Percentiles rank a stretch among this genome's conserved stretches.
Conservation (phyloP, 140 eudicot species). For the Oenanthe javanica region DNA sequence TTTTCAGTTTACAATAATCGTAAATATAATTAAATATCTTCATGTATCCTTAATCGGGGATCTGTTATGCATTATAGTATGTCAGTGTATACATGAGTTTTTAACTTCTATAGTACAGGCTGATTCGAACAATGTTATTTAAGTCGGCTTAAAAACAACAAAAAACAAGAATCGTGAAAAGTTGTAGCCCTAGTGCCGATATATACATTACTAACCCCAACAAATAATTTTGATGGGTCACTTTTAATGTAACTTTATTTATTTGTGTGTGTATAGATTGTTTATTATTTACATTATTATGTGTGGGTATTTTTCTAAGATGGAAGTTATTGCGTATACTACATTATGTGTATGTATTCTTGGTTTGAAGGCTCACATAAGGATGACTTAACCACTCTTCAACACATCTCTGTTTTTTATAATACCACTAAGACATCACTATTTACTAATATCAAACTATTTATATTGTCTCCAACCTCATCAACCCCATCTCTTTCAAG, state of each 20-base stretch:
- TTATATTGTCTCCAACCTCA: not conserved
- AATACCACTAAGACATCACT: constrained; percentile 10
- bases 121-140: not conserved
- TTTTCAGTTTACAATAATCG: not conserved
- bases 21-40: not conserved
- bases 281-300: not conserved
- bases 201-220: not conserved
- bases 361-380: not conserved
- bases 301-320: not conserved
- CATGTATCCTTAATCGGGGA: not conserved
- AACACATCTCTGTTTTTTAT: not conserved
- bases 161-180: not conserved
- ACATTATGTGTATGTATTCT: not conserved
- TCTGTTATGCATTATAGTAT: not conserved
- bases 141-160: not conserved
- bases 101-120: not conserved
- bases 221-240: not conserved
- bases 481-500: not conserved
- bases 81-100: not conserved
- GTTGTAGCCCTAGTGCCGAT: not conserved
- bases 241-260: not conserved
- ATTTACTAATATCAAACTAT: not conserved
- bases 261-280: not conserved
- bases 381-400: constrained; percentile 9
- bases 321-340: not conserved